Evolutionary conservation across 2,329 filamentous ascomycete genomes (phyloP).

Genomic region (Penicillium psychrosexuale): DNA sequence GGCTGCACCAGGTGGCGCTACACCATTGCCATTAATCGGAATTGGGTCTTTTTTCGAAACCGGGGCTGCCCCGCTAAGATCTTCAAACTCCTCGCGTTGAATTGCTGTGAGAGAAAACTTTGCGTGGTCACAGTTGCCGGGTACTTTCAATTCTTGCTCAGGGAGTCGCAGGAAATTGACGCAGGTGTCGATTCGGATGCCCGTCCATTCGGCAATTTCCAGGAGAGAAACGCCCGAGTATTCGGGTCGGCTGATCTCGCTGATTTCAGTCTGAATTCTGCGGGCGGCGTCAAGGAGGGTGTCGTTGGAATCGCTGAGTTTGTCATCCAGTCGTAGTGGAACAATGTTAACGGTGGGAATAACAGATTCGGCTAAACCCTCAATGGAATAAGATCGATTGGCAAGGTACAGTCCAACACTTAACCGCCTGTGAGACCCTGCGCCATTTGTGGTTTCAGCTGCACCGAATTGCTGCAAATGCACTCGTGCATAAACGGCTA

Average conservation of each 20-base stretch:
- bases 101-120: constrained; percentile 12
- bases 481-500: constrained; percentile 65
- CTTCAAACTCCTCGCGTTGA: constrained; percentile 10
- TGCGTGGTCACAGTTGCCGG: background rate
- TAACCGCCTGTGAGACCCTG: constrained; percentile 38
- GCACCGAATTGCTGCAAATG: constrained; percentile 34
- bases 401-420: constrained; percentile 80
- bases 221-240: constrained; percentile 62
- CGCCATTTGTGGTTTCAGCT: background rate
- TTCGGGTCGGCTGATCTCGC: constrained; percentile 55
- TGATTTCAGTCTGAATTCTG: constrained; percentile 66
- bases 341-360: constrained; percentile 78
- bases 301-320: constrained; percentile 18
- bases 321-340: constrained; percentile 59
- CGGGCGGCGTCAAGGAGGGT: constrained; percentile 53
- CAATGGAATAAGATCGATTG: constrained; percentile 61
- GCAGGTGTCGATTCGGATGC: constrained; percentile 65
- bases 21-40: constrained; percentile 13
- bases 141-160: constrained; percentile 21
- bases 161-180: constrained; percentile 74
- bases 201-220: constrained; percentile 74
- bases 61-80: background rate
- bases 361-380: constrained; percentile 50
- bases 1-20: constrained; percentile 5
- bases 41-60: background rate